Conservation (phyloP, 768 basidiomycete genomes). For the Tephrocybe rancida region DNA sequence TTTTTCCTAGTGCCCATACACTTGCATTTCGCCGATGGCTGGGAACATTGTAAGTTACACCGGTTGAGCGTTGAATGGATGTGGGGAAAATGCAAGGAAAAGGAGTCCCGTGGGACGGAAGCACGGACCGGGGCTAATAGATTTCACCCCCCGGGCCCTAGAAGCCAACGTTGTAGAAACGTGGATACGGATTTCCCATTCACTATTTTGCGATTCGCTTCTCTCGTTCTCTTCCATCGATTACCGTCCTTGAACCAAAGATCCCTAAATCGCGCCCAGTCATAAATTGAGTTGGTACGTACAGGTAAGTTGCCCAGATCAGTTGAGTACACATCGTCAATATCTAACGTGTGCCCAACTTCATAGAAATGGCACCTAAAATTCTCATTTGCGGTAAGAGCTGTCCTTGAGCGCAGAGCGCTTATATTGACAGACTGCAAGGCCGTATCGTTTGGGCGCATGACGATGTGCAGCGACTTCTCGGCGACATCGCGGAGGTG, state of each 20-base stretch:
- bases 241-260: not conserved
- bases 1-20: too few relatives aligned
- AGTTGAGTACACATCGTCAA: too few relatives aligned
- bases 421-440: slow-evolving; percentile 22
- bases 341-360: not conserved
- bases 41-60: too few relatives aligned
- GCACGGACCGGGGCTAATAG: not conserved
- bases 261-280: too few relatives aligned
- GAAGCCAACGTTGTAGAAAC: not conserved
- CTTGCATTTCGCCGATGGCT: too few relatives aligned
- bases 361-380: slow-evolving; percentile 24
- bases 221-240: slow-evolving; percentile 1
- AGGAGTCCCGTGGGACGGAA: not conserved
- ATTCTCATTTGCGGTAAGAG: slow-evolving; percentile 31
- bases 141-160: not conserved
- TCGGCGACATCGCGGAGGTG: slow-evolving; percentile 71
- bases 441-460: slow-evolving; percentile 82
- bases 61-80: not conserved
- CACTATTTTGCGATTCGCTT: not conserved
- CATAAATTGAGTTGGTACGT: too few relatives aligned
- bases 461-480: slow-evolving; percentile 65
- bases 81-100: too few relatives aligned
- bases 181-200: not conserved
- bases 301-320: not conserved
- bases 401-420: not conserved